Base-by-base conservation (phyloP, 345 rosid species). In the Toxicodendron radicans region DNA sequence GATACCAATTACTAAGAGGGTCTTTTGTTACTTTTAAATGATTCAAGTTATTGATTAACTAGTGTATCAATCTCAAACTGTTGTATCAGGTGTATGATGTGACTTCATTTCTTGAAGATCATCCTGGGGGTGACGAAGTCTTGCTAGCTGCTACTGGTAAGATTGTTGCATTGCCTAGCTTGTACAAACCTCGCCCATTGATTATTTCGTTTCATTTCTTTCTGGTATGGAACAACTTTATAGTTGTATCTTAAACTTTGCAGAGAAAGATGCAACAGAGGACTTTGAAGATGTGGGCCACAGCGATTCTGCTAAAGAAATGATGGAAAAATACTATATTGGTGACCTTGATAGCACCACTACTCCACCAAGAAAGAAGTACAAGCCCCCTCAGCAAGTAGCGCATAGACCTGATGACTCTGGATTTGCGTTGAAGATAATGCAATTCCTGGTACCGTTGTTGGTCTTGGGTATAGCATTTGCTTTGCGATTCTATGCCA, bases 121-220 rank as follows among this genome's bases (percentile, higher is more conserved):
- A 92, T 81, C 97, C 93, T 38, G 95, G 95, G 49, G 98, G 98
- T 63, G 98, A 88, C 75, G 88, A 90, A 73, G 85, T 92, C 64
- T 71, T 94, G 81, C 84, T 94, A 57, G 89, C 91, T 65, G 84
- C 87, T 30, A 86, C 89, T 10, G 98, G 98, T 92, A 79, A 21
- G 51, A 23, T 61, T 20, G 9, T 64, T 23, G 0, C 24, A 67
- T 38, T 38, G 43, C 1, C 66, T 18, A 7, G 1, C 48, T 14
- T 72, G 5, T 16, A 30, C 53, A 43, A 14, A 3, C 32, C 6
- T 73, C n/a, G 43, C 46, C 9, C 4, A 54, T 46, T 27, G 13
- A 60, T 51, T 64, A 53, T 14, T 60, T 66, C 16, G 12, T 51
- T 52, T 75, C 57, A 51, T 21, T 61, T 17, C 23, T 61, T 32